A percentile compares a stretch with the other conserved stretches of the same genome.
Conservation (phyloP, 1,284 basidiomycete genomes). For the Trichosporon ovoides region DNA sequence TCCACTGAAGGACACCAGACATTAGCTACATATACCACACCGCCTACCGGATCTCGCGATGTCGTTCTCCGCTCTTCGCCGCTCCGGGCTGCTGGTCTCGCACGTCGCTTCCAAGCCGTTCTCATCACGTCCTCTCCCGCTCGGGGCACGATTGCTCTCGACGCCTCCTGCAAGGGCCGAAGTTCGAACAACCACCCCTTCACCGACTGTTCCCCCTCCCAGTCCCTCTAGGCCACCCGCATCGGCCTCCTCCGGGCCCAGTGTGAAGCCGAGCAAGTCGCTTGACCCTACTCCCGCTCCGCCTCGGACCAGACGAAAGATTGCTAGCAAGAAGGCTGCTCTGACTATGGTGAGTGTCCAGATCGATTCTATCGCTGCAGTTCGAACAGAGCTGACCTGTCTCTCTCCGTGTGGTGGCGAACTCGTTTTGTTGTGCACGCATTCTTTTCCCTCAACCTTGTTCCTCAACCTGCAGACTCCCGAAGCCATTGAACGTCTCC, state of each 20-base stretch:
- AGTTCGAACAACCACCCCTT: background rate
- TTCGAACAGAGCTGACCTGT: conserved; percentile 4
- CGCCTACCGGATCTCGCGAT: background rate
- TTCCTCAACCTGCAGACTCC: conserved; percentile 60
- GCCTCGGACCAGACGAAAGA: conserved; percentile 24
- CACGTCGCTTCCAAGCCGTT: background rate
- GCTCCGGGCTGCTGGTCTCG: background rate
- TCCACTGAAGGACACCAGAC: background rate
- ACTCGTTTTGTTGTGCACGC: background rate
- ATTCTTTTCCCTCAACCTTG: background rate
- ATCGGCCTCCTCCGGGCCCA: background rate
- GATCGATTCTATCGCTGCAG: background rate
- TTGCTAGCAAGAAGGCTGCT: conserved; percentile 74
- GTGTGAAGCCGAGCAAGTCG: background rate
- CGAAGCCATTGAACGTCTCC: conserved; percentile 67
- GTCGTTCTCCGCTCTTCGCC: conserved; percentile 3
- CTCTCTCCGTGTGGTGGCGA: background rate
- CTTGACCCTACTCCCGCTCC: background rate
- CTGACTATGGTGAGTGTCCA: conserved; percentile 64
- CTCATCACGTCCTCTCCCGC: background rate
- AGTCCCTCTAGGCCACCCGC: background rate
- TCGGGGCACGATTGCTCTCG: background rate
- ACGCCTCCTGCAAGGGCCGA: background rate
- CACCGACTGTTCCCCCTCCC: conserved; percentile 2
- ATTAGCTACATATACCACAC: background rate